A percentile compares a stretch with the other conserved stretches of the same genome.
phyloP scores from a whole-genome alignment of 495 filamentous ascomycete genomes.

The Penicillium paxilli region DNA sequence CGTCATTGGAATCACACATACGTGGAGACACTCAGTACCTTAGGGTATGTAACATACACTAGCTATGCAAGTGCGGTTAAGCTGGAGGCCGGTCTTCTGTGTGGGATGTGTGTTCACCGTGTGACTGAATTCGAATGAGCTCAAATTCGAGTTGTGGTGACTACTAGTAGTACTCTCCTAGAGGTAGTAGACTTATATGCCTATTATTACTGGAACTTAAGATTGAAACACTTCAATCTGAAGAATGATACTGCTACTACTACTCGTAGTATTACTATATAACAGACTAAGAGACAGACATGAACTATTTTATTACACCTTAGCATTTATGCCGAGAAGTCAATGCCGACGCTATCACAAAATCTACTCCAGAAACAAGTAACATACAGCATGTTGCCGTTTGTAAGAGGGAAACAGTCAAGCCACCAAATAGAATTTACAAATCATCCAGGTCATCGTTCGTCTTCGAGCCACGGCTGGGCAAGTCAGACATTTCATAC shows the following conservation, averaged over 20 bases:
- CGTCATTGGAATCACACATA: background rate
- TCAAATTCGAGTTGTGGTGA: background rate
- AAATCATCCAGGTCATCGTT: slow-evolving; percentile 43
- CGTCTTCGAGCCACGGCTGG: slow-evolving; percentile 30
- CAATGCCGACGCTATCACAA: slow-evolving; percentile 13
- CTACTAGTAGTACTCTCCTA: too few species aligned
- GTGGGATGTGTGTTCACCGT: background rate
- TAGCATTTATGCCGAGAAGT: background rate
- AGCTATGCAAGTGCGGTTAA: too few species aligned
- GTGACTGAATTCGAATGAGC: too few species aligned
- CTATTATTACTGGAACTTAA: too few species aligned
- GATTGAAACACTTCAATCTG: too few species aligned
- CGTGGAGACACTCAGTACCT: background rate
- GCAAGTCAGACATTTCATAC: slow-evolving; percentile 48
- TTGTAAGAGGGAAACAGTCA: background rate
- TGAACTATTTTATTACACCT: slow-evolving; percentile 1
- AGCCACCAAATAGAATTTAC: slow-evolving; percentile 24
- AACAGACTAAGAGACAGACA: background rate
- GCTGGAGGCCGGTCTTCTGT: too few species aligned
- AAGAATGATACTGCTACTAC: too few species aligned
- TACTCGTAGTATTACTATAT: too few species aligned
- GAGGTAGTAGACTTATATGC: too few species aligned
- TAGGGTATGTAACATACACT: background rate
- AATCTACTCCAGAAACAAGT: slow-evolving; percentile 11
- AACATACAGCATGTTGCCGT: slow-evolving; percentile 1